Base-by-base conservation (phyloP, 805 yeast species). In the Candida sonorensis region DNA sequence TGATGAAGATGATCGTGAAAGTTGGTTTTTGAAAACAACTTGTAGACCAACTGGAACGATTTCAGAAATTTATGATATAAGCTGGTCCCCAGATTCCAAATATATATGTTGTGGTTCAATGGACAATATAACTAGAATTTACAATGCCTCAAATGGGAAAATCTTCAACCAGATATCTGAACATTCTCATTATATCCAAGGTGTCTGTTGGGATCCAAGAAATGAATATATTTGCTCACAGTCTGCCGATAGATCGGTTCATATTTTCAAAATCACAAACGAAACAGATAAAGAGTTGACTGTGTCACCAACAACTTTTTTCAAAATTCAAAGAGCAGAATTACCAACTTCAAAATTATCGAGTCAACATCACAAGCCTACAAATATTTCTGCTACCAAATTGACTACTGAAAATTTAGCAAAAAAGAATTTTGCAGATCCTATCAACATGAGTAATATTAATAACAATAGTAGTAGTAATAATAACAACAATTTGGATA, bases 141-240 rank as follows among this genome's bases (percentile, higher is more conserved):
- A 77, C 47, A 69, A 70, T 40, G 73, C 71, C 4, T 48, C 53
- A 1, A 67, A 67, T 2, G 92, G 90, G 0, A 61, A 63, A 19
- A 70, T 76, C 43, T 62, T 81, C 1, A 55, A 64, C 17, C 80
- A 75, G 43, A 64, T 79, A 38, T 73, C 74, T 5, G 85, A 82
- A 36, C 97, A 92, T 56, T 64, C 65, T 29, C 95, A 88, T 55
- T 90, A 85, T 46, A 94, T 92, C 3, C 99, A 92, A 57, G 99
- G 99, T 3, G 90, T 92, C 5, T 67, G 81, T 0, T 92, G 97
- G 97, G 98, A 92, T 53, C 98, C 98, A 7, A 52, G 64, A 33
- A 77, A 81, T 41, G 75, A 81, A 53, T 85, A 57, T 44, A 56
- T 92, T 5, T 85, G 88, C 1, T 81, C 95, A 6, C 96, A 88